Conservation (phyloP, 306 rosid species). For the Quercus suber region DNA sequence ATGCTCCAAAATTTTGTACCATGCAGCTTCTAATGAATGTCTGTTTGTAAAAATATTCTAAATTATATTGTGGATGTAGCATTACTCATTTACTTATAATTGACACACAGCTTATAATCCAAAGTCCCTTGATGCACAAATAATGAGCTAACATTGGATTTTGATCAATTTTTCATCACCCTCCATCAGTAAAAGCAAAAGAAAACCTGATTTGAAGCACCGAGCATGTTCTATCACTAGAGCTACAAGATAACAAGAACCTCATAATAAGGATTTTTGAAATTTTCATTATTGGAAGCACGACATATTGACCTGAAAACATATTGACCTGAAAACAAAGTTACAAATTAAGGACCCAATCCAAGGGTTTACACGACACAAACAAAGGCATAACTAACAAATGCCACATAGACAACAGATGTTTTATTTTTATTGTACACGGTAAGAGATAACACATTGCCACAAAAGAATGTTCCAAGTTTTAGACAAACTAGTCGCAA, state of each 20-base stretch:
- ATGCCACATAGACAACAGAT: neutral
- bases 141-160: no score
- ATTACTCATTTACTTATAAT: no score
- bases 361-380: neutral
- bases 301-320: neutral
- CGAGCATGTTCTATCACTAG: neutral
- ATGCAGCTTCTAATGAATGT: no score
- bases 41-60: no score
- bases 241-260: neutral
- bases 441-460: neutral
- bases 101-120: no score
- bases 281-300: neutral
- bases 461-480: neutral
- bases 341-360: neutral
- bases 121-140: no score
- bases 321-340: neutral
- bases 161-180: no score
- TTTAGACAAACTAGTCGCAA: slow-evolving; percentile 21
- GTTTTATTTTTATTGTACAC: neutral
- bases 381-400: neutral
- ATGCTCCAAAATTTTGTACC: no score
- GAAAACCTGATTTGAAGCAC: no score
- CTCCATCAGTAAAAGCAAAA: no score
- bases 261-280: neutral
- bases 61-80: no score